These are phyloP conservation scores for Stenocarpella maydis DNA, from an alignment of 2,329 filamentous ascomycete genomes.

Conservation along the genomic window DNA sequence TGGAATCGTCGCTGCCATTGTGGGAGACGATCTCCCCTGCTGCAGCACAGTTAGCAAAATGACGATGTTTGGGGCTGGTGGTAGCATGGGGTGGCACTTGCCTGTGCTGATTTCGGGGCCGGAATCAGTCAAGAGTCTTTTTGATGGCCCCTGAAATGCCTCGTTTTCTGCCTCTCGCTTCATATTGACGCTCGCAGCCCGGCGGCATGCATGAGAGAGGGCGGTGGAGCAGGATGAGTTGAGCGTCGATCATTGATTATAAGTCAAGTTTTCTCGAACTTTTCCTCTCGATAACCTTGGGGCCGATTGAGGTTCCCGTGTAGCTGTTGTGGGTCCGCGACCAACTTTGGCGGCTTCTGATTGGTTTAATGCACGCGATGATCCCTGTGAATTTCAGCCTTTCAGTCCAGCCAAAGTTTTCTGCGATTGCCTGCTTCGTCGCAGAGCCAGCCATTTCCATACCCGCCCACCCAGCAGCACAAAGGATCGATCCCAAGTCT, in stretches of 20 bases:
- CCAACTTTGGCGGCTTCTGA: background rate
- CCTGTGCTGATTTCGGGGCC: conserved; percentile 21
- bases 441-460: conserved; percentile 1
- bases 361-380: background rate
- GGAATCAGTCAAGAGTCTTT: conserved; percentile 4
- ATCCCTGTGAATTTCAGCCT: conserved; percentile 30
- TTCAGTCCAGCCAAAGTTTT: conserved; percentile 27
- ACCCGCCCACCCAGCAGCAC: conserved; percentile 13
- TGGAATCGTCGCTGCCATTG: conserved; percentile 22
- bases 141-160: background rate
- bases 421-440: conserved; percentile 29
- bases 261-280: background rate
- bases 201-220: background rate
- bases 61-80: background rate
- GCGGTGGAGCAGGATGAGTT: conserved; percentile 9
- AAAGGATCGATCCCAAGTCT: background rate
- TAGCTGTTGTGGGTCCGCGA: background rate
- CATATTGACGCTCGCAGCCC: conserved; percentile 23
- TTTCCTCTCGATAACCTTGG: conserved; percentile 25
- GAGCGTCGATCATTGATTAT: background rate
- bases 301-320: conserved; percentile 3
- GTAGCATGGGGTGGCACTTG: background rate
- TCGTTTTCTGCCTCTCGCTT: conserved; percentile 31
- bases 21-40: conserved; percentile 27
- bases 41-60: conserved; percentile 18